Evolutionary conservation across 192 early-diverging fungal species (phyloP).

Genomic region (Umbelopsis sp.): DNA sequence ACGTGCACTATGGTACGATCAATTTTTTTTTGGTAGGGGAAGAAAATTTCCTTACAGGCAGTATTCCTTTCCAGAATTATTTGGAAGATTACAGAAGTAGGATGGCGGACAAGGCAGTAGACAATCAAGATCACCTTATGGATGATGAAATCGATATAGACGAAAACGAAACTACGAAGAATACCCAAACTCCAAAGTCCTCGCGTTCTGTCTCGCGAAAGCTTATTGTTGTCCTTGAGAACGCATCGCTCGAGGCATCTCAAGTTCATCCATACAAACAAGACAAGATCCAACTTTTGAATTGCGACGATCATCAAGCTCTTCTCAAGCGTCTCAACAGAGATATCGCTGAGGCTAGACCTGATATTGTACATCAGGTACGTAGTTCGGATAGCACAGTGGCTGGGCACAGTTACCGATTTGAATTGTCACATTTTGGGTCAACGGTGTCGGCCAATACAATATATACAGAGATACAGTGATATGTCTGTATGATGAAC

Average conservation of each 20-base stretch:
- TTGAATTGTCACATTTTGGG: not conserved
- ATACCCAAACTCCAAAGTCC: not conserved
- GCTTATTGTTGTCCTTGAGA: constrained; percentile 90
- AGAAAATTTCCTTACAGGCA: not conserved
- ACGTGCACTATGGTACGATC: too few relatives aligned
- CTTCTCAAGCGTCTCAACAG: constrained; percentile 79
- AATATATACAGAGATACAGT: too few relatives aligned
- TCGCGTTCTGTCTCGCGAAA: constrained; percentile 41
- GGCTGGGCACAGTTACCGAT: not conserved
- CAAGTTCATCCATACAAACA: constrained; percentile 73
- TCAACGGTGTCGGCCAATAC: too few relatives aligned
- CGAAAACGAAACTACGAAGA: not conserved
- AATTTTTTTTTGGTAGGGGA: too few relatives aligned
- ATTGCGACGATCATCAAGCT: constrained; percentile 96
- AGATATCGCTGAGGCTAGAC: constrained; percentile 80
- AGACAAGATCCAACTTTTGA: constrained; percentile 85
- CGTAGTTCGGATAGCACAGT: not conserved
- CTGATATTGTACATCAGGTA: constrained; percentile 97
- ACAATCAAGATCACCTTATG: not conserved
- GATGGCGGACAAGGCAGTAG: not conserved
- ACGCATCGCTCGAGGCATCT: constrained; percentile 88
- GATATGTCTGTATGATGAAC: not conserved
- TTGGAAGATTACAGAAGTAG: not conserved
- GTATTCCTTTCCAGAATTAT: too few relatives aligned
- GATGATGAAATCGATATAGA: constrained; percentile 5